Conservation (phyloP, 73 alveolate genomes). For the Strombidium stylifer region DNA sequence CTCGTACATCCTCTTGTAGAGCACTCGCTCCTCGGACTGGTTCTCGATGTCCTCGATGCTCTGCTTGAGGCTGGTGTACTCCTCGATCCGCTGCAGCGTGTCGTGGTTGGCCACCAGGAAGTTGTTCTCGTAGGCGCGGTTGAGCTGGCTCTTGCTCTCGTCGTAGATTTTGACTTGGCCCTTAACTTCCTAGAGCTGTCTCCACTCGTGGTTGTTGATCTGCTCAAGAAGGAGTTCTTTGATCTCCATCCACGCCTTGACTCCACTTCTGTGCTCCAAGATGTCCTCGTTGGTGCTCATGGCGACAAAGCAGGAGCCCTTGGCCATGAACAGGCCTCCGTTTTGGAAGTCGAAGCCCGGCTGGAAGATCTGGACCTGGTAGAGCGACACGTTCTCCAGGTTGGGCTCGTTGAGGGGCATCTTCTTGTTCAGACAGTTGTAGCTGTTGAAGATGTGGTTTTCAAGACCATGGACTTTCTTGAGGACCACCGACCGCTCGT, state of each 20-base stretch:
- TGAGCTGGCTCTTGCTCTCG: slow-evolving; percentile 11
- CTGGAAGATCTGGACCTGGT: slow-evolving; percentile 20
- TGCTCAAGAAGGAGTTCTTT: slow-evolving; percentile 48
- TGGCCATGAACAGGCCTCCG: slow-evolving; percentile 28
- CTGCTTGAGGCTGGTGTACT: slow-evolving; percentile 33
- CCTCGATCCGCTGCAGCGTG: slow-evolving; percentile 20
- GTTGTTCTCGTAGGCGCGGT: slow-evolving; percentile 46
- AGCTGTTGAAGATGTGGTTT: slow-evolving; percentile 13
- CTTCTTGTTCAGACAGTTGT: slow-evolving; percentile 17
- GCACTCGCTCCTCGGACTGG: slow-evolving; percentile 6
- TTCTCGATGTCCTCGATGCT: slow-evolving; percentile 38
- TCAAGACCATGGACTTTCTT: slow-evolving; percentile 2
- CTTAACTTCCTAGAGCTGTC: background rate
- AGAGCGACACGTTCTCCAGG: slow-evolving; percentile 25
- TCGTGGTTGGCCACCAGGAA: slow-evolving; percentile 42
- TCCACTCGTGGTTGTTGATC: slow-evolving; percentile 32
- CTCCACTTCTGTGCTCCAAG: background rate
- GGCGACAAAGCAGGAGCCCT: slow-evolving; percentile 22
- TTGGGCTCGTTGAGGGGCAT: slow-evolving; percentile 20
- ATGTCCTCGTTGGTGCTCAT: slow-evolving; percentile 8
- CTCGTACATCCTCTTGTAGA: background rate
- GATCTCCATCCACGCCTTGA: slow-evolving; percentile 50
- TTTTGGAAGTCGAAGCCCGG: slow-evolving; percentile 35
- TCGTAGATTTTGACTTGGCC: slow-evolving; percentile 1
- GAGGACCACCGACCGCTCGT: slow-evolving; percentile 5